Evolutionary conservation across 1,139 yeast species (phyloP).

Genomic region (Candida tunisiensis): DNA sequence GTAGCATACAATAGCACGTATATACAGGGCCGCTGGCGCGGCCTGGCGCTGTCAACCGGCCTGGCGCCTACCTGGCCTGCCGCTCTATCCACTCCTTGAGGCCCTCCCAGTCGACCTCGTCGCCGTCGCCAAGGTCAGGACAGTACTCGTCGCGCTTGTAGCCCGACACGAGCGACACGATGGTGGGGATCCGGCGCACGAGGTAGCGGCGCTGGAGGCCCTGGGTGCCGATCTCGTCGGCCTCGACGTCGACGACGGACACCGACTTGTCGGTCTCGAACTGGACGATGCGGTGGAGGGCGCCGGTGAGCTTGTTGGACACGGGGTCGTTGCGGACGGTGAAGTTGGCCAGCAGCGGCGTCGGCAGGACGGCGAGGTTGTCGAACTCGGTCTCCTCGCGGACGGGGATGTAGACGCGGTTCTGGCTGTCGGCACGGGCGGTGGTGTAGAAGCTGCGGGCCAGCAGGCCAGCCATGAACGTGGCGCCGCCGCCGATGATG

Average conservation of each 20-base stretch:
- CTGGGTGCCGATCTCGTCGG: constrained; percentile 46
- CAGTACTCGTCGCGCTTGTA: constrained; percentile 37
- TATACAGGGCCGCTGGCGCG: too few species aligned
- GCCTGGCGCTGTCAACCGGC: too few species aligned
- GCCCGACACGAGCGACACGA: constrained; percentile 53
- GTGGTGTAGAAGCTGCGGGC: too few species aligned
- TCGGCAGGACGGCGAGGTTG: constrained; percentile 29
- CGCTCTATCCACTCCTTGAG: constrained; percentile 40
- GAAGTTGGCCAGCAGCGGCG: constrained; percentile 57
- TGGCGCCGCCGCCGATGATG: too few species aligned
- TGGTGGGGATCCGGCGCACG: constrained; percentile 42
- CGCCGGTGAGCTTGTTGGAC: constrained; percentile 46
- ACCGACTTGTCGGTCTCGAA: constrained; percentile 36
- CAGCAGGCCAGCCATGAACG: too few species aligned
- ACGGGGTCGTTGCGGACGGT: constrained; percentile 49
- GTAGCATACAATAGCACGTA: too few species aligned
- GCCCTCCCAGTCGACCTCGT: constrained; percentile 32
- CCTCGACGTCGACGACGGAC: constrained; percentile 52
- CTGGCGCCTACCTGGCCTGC: constrained; percentile 9
- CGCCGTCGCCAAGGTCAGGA: constrained; percentile 16
- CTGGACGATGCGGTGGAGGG: constrained; percentile 37
- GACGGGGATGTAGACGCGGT: constrained; percentile 27
- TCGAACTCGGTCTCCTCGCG: constrained; percentile 37
- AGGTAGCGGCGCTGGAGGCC: constrained; percentile 43
- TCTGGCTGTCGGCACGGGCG: too few species aligned